Evolutionary conservation across 148 eudicot genomes (phyloP).

Genomic region (Talinum fruticosum): DNA sequence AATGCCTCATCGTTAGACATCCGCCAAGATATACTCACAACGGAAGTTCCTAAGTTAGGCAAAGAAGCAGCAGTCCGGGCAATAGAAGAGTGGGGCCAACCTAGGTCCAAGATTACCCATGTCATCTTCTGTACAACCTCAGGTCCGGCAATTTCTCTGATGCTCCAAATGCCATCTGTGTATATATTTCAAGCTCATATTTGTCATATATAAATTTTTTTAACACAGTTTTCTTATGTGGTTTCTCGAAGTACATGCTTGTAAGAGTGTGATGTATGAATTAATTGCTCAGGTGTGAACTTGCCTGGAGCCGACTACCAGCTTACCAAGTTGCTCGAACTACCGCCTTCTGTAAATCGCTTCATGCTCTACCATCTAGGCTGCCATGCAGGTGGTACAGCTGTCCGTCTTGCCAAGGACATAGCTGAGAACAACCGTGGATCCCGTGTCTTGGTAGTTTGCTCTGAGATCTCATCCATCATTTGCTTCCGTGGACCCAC

Average conservation of each 20-base stretch:
- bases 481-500: constrained; percentile 25
- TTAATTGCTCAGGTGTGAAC: constrained; percentile 28
- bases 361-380: constrained; percentile 32
- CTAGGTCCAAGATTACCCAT: no score
- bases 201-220: no score
- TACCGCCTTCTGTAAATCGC: constrained; percentile 21
- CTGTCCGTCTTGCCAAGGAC: constrained; percentile 24
- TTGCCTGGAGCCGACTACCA: constrained; percentile 35
- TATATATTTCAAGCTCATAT: no score
- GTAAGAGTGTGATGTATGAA: no score
- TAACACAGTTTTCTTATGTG: no score
- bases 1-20: not conserved
- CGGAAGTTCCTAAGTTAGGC: not conserved
- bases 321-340: constrained; percentile 34
- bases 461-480: constrained; percentile 23
- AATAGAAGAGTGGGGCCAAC: no score
- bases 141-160: constrained; percentile 28
- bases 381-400: constrained; percentile 30
- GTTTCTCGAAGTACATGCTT: no score
- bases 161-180: constrained; percentile 26
- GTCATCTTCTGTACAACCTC: constrained; percentile 6
- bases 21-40: not conserved
- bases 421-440: constrained; percentile 23
- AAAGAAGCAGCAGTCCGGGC: not conserved
- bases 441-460: constrained; percentile 16